These are phyloP conservation scores for Diaporthe sp. DNA, from an alignment of 2,329 filamentous ascomycete species.

Conservation along the genomic window DNA sequence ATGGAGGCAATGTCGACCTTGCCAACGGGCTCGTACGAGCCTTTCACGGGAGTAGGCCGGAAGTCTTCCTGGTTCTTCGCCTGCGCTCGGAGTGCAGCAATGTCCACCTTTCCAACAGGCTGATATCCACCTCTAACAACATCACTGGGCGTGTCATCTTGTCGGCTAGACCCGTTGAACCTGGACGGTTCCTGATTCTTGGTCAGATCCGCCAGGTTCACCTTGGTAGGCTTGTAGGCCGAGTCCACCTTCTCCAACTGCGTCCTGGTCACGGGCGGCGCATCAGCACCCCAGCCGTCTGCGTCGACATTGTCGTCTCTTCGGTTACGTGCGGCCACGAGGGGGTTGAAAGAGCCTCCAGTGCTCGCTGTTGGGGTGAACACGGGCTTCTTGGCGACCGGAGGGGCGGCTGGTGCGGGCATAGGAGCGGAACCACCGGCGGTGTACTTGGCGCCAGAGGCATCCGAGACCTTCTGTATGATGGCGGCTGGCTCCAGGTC, in stretches of 20 bases:
- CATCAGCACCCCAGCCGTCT: conserved; percentile 96
- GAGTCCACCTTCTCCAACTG: conserved; percentile 92
- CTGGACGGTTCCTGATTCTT: conserved; percentile 77
- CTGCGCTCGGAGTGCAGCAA: conserved; percentile 86
- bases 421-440: conserved; percentile 71
- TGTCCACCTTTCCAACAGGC: conserved; percentile 97
- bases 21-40: conserved; percentile 92
- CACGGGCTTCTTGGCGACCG: conserved; percentile 88
- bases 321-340: conserved; percentile 75
- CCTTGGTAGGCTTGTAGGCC: conserved; percentile 95
- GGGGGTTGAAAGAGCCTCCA: conserved; percentile 73
- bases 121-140: conserved; percentile 91
- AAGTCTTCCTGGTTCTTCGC: conserved; percentile 80
- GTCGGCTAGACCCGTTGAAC: conserved; percentile 62
- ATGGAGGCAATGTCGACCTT: conserved; percentile 99
- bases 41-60: conserved; percentile 87
- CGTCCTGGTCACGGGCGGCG: conserved; percentile 88
- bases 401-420: conserved; percentile 69
- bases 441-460: conserved; percentile 95
- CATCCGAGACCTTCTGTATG: conserved; percentile 92
- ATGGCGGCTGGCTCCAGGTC: conserved; percentile 91
- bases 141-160: conserved; percentile 65
- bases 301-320: conserved; percentile 75
- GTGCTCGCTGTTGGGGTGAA: conserved; percentile 77
- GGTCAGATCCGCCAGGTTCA: conserved; percentile 89